Evolutionary conservation across 345 rosid genomes (phyloP), one percentile per base, ranked within the genome.

Genomic region (Rhodamnia rubescens): DNA sequence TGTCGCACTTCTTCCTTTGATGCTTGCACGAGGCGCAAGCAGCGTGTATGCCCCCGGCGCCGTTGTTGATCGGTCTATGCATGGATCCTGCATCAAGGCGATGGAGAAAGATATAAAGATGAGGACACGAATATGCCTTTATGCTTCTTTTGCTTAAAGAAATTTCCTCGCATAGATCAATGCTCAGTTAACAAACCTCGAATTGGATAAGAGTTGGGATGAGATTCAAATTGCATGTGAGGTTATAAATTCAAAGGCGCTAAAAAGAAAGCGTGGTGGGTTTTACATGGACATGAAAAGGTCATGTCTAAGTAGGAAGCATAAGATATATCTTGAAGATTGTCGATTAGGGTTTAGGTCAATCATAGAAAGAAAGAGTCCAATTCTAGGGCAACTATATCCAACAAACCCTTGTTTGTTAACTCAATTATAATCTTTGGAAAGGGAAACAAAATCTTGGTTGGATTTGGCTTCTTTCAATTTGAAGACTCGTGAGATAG

Each of bases 11-110:
- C 85, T 91, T 93, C 88, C 95, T 86, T 8, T 91, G 93, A 52
- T 93, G 94, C 89, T 94, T 94, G 92, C 97, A 93, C 9, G 97
- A 88, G 18, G 97, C 95, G 47, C 97, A 94, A 2, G 94, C 94
- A 3, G 88, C 86, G 47, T 91, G 95, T 15, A 74, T 80, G 27
- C 86, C 78, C 18, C 74, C 52, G 24, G 69, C 21, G 16, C 74
- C 85, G 20, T 44, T 42, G 64, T 47, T 86, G 74, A 14, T 86
- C 27, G 47, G 81, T 81, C 89, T 87, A 51, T 85, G 91, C 93
- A 90, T 92, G 80, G 80, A 13, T 69, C 85, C 81, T 49, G 53
- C 42, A 58, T 22, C 69, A 84, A 61, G 55, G 50, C 51, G 36
- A 36, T 21, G 13, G 47, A 36, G 26, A 69, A 69, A 32, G 47